Evolutionary conservation across 2,329 filamentous ascomycete species (phyloP).

Genomic region (Ophiostoma piceae): DNA sequence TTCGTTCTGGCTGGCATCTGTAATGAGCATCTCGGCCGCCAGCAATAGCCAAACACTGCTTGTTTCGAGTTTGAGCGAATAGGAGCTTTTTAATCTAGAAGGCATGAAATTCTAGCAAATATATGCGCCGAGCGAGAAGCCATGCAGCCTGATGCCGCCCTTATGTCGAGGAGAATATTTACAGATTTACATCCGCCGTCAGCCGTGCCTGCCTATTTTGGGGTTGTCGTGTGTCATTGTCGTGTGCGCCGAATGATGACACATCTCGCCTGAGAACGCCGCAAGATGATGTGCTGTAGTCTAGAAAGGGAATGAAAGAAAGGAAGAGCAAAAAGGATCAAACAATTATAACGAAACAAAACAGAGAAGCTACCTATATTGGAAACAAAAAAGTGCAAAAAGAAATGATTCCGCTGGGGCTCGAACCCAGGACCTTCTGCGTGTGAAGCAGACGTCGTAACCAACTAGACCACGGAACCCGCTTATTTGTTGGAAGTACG

Average conservation of each 20-base stretch:
- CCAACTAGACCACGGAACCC: constrained; percentile 31
- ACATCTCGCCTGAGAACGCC: no score
- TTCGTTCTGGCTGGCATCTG: neutral
- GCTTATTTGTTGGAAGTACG: neutral
- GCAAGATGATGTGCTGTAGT: no score
- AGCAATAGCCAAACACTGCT: neutral
- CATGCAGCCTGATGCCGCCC: neutral
- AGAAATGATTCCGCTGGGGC: constrained; percentile 28
- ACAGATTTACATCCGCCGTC: neutral
- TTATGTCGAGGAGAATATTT: neutral
- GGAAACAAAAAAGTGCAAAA: constrained; percentile 26
- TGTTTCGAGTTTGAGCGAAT: neutral
- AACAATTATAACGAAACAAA: no score
- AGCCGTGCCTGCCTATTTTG: no score
- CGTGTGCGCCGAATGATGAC: no score
- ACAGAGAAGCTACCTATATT: no score
- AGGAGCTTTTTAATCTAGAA: neutral
- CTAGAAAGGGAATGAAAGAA: no score
- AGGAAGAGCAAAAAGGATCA: no score
- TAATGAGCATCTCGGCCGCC: neutral
- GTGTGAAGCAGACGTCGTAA: constrained; percentile 31
- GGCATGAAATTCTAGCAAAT: constrained; percentile 16
- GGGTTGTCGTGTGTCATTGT: no score
- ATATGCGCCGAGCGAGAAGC: neutral
- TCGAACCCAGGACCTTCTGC: constrained; percentile 32